Evolutionary conservation across 1,284 basidiomycete genomes (phyloP), one percentile per base, ranked within the genome.

Genomic region (Pseudozyma tsukubaensis): DNA sequence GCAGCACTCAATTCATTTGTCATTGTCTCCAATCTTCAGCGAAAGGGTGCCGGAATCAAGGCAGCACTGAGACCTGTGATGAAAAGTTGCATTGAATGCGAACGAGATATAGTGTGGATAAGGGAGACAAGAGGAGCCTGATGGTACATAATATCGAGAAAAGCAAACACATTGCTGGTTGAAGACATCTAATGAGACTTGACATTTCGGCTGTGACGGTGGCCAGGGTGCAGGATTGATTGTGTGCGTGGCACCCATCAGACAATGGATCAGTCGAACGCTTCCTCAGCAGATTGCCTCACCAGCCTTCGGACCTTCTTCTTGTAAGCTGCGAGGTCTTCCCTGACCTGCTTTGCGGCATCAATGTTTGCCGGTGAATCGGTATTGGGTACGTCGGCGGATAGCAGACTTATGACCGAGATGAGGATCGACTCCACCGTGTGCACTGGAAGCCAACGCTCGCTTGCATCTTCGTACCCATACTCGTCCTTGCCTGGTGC

Each of bases 351-450:
- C 74, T 83, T 83, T 34, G 83, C 78, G 0, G 97, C 96, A 82
- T 99, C 95, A 24, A 99, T 92, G 82, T 99, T 99, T 1, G 96
- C 96, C 3, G 96, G 96, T 72, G 94, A 97, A 85, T 96, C 94
- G 65, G 91, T 88, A 86, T 96, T 95, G 35, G 96, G 97, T 39
- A 89, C 90, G 82, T 98, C 93, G 50, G 93, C 93, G 12, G 94
- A 97, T 32, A 99, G 87, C 4, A 99, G 89, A 18, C 94, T 97
- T 77, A 99, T 97, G 72, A 99, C 96, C 73, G 94, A 97, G 80
- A 99, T 86, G 72, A 98, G 91, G 72, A 99, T 98, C 11, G 94
- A 94, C 86, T 98, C 95, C 47, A 97, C 92, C 0, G 92, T 93
- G 84, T 99, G 97, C 21, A 99, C 94, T 0, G 97, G 97, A 85